Base-by-base conservation (phyloP, 1,284 basidiomycete species). In the Ceratobasidium sp. region DNA sequence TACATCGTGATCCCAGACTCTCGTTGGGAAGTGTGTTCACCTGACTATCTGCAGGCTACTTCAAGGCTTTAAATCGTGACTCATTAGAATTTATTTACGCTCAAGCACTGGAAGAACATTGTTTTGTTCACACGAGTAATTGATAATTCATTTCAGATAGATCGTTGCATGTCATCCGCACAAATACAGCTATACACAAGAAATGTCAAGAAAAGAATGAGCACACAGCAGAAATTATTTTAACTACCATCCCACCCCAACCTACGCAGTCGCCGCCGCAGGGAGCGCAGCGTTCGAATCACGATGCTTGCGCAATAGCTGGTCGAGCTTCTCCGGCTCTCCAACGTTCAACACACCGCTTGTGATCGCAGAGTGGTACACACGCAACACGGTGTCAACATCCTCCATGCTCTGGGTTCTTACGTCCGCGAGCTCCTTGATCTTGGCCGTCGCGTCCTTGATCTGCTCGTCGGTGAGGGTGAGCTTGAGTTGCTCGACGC, bases 381-480 rank as follows among this genome's bases (percentile, higher is more conserved):
- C 89, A 82, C 98, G 94, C 54, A 99, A 88, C 62, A 99, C 92
- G 50, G 94, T 94, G 84, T 99, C 98, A 77, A 99, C 98, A 82
- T 99, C 97, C 82, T 99, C 97, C 93, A 99, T 99, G 27, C 94
- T 95, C 84, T 99, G 98, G 36, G 97, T 98, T 78, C 95, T 92
- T 72, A 99, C 95, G 81, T 99, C 98, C 24, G 98, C 98, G 75
- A 99, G 91, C 85, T 98, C 95, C 91, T 99, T 99, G 89, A 99
- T 99, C 90, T 98, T 99, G 84, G 93, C 91, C 1, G 98, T 99
- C 50, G 96, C 97, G 80, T 99, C 97, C 91, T 99, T 98, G 88
- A 98, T 87, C 88, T 95, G 91, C 14, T 92, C 94, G 80, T 96
- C 95, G n/a, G 89, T 92, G 75, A 96, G 87, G 77, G 85, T 86